Evolutionary conservation across 306 rosid species (phyloP), one percentile per base, ranked within the genome.

Genomic region (Cicer yamashitae): DNA sequence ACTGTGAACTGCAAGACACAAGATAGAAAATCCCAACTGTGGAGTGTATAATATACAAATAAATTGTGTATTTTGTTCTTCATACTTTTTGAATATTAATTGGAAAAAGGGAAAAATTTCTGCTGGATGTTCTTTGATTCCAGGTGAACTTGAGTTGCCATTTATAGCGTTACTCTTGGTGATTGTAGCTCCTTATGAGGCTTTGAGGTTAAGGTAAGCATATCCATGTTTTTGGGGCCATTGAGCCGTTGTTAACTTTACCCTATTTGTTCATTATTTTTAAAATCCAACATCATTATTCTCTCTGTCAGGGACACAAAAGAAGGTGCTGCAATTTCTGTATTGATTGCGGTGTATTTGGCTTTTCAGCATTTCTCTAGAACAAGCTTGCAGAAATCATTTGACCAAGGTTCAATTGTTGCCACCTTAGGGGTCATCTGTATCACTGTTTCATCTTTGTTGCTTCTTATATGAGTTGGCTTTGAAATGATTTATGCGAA

Each of bases 341-440:
- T 90, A 78, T 53, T 79, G 66, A 89, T 94, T 78, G 88, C 87
- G 10, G 98, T 82, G 53, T 92, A 92, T 87, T 51, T 94, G 87
- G 98, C 96, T 72, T 94, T 82, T 88, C 98, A 90, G 83, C 99
- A 94, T 89, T 92, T 94, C 91, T 85, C 98, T 53, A 82, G 96
- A 72, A 63, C 82, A 18, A 85, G 82, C 84, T 75, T 94, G 81
- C 87, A 62, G 84, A 85, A 80, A 70, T 86, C 96, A 74, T 80
- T 92, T 90, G 96, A 94, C 70, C 96, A 82, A 84, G 94, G 97
- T 86, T 86, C 99, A 79, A 79, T 94, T 73, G 79, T 94, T 71
- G 89, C 98, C 73, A 89, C 96, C 79, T 7, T 87, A 82, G 96
- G 96, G 54, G 71, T 90, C 79, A 52, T 84, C 75, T 70, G 81